Evolutionary conservation across 2,329 filamentous ascomycete genomes (phyloP), one percentile per base, ranked within the genome.

Genomic region (Byssochlamys sp.): DNA sequence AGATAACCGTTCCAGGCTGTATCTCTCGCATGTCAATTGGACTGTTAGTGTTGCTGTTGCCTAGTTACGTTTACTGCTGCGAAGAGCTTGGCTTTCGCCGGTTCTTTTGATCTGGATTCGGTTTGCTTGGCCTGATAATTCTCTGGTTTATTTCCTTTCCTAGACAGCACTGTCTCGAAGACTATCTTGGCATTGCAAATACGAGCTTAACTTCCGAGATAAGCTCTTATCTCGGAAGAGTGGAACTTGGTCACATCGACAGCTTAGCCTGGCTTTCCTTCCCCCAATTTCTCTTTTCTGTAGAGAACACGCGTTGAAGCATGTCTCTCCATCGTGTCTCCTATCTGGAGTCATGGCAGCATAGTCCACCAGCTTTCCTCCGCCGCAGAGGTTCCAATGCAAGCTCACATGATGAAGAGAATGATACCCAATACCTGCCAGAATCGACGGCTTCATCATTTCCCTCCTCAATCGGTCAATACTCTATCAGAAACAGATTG

Each of bases 301-400:
- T 9, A 45, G n/a, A 45, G n/a, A 45, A 45, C 19, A 19, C 12
- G 0, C n/a, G n/a, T 45, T 45, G n/a, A 45, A 9, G 14, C 25
- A 77, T 77, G 75, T 77, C 75, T 53, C 65, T 77, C 14, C 69
- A 69, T 54, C 72, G 75, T 56, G 67, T 76, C 51, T 70, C 72
- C 35, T 77, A 75, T 48, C 62, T 76, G n/a, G 74, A 77, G 62
- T 72, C 73, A 50, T 76, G 74, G 70, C 74, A 75, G 49, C 70
- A 70, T 27, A 69, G 64, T 53, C 67, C 68, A 27, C 62, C 66
- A 5, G 62, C 67, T 24, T 61, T 69, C 49, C 62, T 67, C 51
- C 67, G 65, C 53, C 64, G 61, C n/a, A 57, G 60, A n/a, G 53
- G 57, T 25, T 63, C 58, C 25, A 65, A 63, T 27, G 52, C 58